phyloP scores from a whole-genome alignment of 1,284 basidiomycete genomes.

The Gomphus bonarii region DNA sequence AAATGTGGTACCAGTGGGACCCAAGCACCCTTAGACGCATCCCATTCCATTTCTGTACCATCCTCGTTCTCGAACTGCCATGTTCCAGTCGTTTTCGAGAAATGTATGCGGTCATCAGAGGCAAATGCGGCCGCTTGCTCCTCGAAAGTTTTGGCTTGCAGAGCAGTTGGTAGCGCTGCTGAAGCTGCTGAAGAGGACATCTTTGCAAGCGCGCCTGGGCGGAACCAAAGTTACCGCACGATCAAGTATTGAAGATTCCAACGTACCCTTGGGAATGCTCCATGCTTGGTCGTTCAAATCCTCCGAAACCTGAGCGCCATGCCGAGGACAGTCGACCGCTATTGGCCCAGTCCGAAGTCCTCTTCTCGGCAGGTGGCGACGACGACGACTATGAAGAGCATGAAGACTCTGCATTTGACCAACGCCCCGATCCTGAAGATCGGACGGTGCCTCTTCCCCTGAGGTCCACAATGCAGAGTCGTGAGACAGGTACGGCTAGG shows the following conservation, averaged over 20 bases:
- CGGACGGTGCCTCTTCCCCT: conserved; percentile 51
- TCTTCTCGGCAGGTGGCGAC: conserved; percentile 39
- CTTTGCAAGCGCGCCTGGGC: background rate
- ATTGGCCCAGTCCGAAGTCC: conserved; percentile 18
- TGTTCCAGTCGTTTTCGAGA: conserved; percentile 63
- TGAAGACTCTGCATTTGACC: conserved; percentile 15
- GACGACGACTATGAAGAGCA: conserved; percentile 30
- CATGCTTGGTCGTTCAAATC: conserved; percentile 9
- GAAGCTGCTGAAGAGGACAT: conserved; percentile 5
- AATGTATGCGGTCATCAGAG: conserved; percentile 70
- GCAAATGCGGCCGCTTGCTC: conserved; percentile 59
- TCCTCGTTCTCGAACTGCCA: conserved; percentile 89
- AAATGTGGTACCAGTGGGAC: conserved; percentile 55
- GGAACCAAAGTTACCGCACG: background rate
- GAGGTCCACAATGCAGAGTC: conserved; percentile 58
- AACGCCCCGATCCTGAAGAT: conserved; percentile 23
- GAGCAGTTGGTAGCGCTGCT: conserved; percentile 16
- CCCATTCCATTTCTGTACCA: conserved; percentile 85
- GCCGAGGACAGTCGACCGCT: conserved; percentile 15
- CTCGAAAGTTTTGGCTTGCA: conserved; percentile 22
- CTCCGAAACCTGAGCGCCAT: conserved; percentile 1
- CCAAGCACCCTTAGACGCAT: conserved; percentile 66
- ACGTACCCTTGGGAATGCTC: background rate
- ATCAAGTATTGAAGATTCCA: background rate
- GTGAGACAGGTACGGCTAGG: conserved; percentile 59